These are phyloP conservation scores for Fraxinus sp. DNA, from an alignment of 305 asterid species.

Conservation along the genomic window DNA sequence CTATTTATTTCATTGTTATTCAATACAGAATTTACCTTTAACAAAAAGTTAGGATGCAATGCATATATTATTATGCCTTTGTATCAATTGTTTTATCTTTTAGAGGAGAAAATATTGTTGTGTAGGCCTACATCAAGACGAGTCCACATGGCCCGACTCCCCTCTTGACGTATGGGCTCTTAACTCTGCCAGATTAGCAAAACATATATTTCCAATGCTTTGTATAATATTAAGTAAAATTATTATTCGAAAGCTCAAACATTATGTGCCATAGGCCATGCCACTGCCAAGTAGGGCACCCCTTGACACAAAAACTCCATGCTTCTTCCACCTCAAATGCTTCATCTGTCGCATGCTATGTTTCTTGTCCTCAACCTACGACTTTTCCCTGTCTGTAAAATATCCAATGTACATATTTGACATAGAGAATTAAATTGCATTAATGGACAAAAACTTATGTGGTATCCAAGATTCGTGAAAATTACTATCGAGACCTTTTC, in stretches of 20 bases:
- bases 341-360: not conserved
- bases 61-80: not conserved
- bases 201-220: not conserved
- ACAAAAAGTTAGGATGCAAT: not conserved
- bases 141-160: not conserved
- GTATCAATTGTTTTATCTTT: not conserved
- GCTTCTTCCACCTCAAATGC: not conserved
- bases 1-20: not conserved
- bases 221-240: not conserved
- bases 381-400: not conserved
- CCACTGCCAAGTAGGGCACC: not conserved
- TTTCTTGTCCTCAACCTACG: not conserved
- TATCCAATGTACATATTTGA: not conserved
- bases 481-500: not conserved
- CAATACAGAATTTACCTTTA: not conserved
- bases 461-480: not conserved
- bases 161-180: not conserved
- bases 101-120: not conserved
- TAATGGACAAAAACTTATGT: not conserved
- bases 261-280: not conserved
- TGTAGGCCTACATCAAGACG: not conserved
- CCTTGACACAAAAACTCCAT: slow-evolving; percentile 4
- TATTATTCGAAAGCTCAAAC: not conserved
- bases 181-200: not conserved
- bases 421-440: not conserved